phyloP scores from a whole-genome alignment of 495 filamentous ascomycete species.

The Aspergillus kassunensis region DNA sequence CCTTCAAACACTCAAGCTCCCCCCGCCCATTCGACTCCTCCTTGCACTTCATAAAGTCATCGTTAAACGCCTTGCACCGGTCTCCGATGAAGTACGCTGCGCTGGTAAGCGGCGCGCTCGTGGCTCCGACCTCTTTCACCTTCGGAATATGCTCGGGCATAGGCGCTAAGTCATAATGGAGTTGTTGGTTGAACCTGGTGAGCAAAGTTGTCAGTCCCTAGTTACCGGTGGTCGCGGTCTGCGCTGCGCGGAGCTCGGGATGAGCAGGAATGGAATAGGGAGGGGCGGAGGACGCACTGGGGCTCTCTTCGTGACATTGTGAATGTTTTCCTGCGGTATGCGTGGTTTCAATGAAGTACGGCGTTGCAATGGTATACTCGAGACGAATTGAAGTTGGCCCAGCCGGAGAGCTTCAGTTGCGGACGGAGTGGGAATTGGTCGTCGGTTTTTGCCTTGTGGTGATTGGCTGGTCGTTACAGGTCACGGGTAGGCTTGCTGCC shows the following conservation, averaged over 20 bases:
- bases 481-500: slow-evolving; percentile 9
- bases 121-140: slow-evolving; percentile 86
- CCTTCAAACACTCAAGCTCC: slow-evolving; percentile 91
- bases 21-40: slow-evolving; percentile 79
- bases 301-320: slow-evolving; percentile 50
- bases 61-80: slow-evolving; percentile 90
- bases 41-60: slow-evolving; percentile 99
- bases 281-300: slow-evolving; percentile 31
- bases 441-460: slow-evolving; percentile 19
- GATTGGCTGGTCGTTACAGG: slow-evolving; percentile 12
- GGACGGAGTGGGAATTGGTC: slow-evolving; percentile 2
- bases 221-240: neutral
- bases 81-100: slow-evolving; percentile 98
- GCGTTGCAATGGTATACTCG: too few species aligned
- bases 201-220: too few species aligned
- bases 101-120: slow-evolving; percentile 83
- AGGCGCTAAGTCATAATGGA: slow-evolving; percentile 93
- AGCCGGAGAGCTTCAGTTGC: neutral
- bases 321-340: slow-evolving; percentile 16
- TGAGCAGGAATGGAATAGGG: neutral
- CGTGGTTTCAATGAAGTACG: neutral
- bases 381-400: neutral
- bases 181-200: slow-evolving; percentile 82
- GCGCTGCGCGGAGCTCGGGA: slow-evolving; percentile 17
- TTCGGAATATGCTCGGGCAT: slow-evolving; percentile 86